phyloP scores from a whole-genome alignment of 2,329 filamentous ascomycete genomes.

The Nemania sp. region DNA sequence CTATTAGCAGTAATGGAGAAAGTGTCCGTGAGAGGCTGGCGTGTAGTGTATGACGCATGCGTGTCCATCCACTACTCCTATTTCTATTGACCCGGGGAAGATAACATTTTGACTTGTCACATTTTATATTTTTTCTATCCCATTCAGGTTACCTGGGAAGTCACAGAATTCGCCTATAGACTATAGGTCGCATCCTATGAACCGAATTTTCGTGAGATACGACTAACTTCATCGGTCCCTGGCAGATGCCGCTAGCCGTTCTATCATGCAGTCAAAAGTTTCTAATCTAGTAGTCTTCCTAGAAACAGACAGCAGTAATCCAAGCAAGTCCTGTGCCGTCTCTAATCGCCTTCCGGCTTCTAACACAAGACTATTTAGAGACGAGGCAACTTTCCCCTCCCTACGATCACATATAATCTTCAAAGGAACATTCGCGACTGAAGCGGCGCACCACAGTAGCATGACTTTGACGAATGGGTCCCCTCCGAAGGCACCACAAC shows the following conservation, averaged over 20 bases:
- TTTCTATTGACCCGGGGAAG: neutral
- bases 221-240: neutral
- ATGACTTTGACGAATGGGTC: conserved; percentile 29
- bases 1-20: neutral
- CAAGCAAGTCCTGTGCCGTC: conserved; percentile 2
- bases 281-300: conserved; percentile 16
- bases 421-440: neutral
- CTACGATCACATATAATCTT: conserved; percentile 23
- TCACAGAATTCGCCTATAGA: no score
- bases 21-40: neutral
- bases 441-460: conserved; percentile 29
- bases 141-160: no score
- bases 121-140: neutral
- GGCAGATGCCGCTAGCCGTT: neutral
- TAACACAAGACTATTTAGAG: neutral
- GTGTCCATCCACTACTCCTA: neutral
- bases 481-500: conserved; percentile 29
- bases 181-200: no score
- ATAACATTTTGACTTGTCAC: neutral
- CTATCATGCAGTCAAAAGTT: conserved; percentile 19
- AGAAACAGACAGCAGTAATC: conserved; percentile 18
- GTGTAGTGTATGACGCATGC: neutral
- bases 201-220: no score
- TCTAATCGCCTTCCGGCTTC: neutral
- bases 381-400: neutral